Percentiles rank a stretch among this genome's conserved stretches.
Conservation (phyloP, 2,329 filamentous ascomycete species). For the Chrysoporthe cubensis region DNA sequence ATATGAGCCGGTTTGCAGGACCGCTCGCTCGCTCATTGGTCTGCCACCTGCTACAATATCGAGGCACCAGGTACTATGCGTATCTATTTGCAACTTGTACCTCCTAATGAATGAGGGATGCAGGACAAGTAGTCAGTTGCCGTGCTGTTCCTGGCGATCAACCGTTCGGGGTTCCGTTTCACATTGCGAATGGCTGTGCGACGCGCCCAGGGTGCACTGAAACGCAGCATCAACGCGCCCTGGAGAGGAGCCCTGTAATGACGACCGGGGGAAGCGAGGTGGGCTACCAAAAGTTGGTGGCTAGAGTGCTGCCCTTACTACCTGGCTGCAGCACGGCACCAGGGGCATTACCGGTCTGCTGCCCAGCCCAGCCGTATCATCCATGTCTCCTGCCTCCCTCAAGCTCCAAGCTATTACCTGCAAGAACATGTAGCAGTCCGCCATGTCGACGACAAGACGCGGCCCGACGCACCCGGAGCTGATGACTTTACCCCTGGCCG, state of each 20-base stretch:
- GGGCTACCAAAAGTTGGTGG: not conserved
- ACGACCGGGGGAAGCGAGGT: not conserved
- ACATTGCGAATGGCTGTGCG: conserved; percentile 1
- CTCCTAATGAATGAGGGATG: not conserved
- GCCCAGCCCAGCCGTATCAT: not conserved
- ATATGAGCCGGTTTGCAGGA: not conserved
- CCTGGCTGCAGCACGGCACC: not conserved
- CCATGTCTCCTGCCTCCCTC: not conserved
- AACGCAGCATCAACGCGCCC: not conserved
- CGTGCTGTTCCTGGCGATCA: conserved; percentile 15
- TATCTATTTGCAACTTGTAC: not conserved
- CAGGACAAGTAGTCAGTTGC: not conserved
- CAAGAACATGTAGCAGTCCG: conserved; percentile 1
- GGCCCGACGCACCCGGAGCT: not conserved
- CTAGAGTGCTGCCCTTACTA: not conserved
- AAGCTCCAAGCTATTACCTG: not conserved
- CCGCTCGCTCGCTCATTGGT: not conserved
- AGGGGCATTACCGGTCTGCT: too few relatives aligned
- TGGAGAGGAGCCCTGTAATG: not conserved
- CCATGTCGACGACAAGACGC: conserved; percentile 1
- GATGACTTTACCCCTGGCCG: not conserved
- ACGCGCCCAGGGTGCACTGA: conserved; percentile 3
- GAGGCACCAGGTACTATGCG: not conserved
- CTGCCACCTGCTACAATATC: not conserved
- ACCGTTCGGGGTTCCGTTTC: conserved; percentile 6